Evolutionary conservation across 495 filamentous ascomycete species (phyloP), one percentile per base, ranked within the genome.

Genomic region (Penicillium canariense): DNA sequence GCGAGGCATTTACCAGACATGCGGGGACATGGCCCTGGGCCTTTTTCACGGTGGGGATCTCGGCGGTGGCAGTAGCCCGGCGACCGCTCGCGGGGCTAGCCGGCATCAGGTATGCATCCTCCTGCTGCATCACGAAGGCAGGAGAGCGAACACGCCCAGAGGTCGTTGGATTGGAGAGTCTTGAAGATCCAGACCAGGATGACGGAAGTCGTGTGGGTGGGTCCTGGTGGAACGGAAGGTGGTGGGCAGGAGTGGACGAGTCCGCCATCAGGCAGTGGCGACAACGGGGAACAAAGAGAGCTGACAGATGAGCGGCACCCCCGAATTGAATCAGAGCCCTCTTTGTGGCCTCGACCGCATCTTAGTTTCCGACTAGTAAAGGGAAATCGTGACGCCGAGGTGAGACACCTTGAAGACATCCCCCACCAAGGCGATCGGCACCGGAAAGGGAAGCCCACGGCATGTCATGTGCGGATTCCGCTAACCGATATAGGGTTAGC

Each of bases 1-100:
- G 91, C 12, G 95, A 97, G 50, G 94, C 94, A 77, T 97, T 97
- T 49, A 97, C 93, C 35, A 98, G 81, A 64, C 94, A 97, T 45
- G 95, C 91, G 8, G 96, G 92, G 48, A 91, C 79, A 69, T 94
- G 89, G 35, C 94, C 94, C 46, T 90, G 78, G 5, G 87, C 88
- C 61, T 86, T 86, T 22, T 85, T 89, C 15, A 96, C 85, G 63
- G 82, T 86, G 9, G 92, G 92, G 34, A 84, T 85, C 69, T 91
- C 88, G 59, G 74, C 77, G 52, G 79, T 76, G 23, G 74, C 68
- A 54, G 79, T 76, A 22, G 74, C 68, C 46, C 82, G 79, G 44
- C 80, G 81, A 70, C 82, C 85, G 55, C 85, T 76, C 12, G 72
- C 68, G 25, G 90, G 88, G 50, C 87, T 91, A 55, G 86, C 84